phyloP scores from a whole-genome alignment of 2,329 filamentous ascomycete species.

The Emergomyces orientalis region DNA sequence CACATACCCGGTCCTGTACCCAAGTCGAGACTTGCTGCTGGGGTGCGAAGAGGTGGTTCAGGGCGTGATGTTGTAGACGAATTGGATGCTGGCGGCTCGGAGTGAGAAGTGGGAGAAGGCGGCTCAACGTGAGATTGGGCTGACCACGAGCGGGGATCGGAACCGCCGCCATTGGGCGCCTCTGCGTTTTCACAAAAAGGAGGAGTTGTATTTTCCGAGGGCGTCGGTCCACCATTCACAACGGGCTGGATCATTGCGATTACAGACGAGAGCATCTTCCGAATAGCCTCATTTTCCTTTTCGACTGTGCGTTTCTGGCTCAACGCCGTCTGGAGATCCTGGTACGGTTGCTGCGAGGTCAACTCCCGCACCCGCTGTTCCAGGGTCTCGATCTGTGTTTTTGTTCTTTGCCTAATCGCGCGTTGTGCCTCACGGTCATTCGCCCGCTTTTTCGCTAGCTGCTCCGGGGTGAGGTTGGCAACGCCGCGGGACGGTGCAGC shows the following conservation, averaged over 20 bases:
- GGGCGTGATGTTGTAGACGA: not conserved
- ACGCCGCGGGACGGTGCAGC: conserved; percentile 57
- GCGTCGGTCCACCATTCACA: conserved; percentile 16
- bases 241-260: conserved; percentile 46
- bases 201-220: not conserved
- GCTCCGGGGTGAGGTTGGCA: conserved; percentile 76
- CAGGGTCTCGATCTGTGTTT: conserved; percentile 65
- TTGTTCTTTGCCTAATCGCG: conserved; percentile 73
- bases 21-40: conserved; percentile 11
- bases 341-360: conserved; percentile 69
- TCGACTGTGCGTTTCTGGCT: conserved; percentile 68
- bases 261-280: conserved; percentile 56
- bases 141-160: conserved; percentile 1
- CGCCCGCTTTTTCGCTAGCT: conserved; percentile 79
- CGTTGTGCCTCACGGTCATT: conserved; percentile 86
- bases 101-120: conserved; percentile 13
- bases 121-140: conserved; percentile 2
- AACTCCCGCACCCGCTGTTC: conserved; percentile 66
- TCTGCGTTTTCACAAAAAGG: conserved; percentile 5
- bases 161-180: not conserved
- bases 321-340: conserved; percentile 68
- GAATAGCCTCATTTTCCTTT: conserved; percentile 71
- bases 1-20: not conserved
- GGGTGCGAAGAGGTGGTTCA: conserved; percentile 10
- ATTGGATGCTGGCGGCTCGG: conserved; percentile 10